Conservation (phyloP, 805 yeast genomes). For the Yamadazyma olivae region DNA sequence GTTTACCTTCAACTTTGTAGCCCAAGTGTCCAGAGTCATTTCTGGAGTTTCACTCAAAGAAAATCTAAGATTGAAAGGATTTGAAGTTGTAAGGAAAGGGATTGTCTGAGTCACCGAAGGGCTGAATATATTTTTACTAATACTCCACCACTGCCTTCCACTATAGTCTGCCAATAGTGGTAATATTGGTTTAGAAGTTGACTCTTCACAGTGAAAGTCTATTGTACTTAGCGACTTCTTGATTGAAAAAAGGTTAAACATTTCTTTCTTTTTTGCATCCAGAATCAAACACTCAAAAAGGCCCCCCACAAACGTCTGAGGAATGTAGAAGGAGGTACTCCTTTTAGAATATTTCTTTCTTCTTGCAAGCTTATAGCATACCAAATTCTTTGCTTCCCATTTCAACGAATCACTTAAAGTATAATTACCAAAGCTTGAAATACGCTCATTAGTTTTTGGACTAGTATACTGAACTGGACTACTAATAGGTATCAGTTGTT, state of each 20-base stretch:
- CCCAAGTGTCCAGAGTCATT: slow-evolving; percentile 41
- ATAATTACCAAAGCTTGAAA: slow-evolving; percentile 14
- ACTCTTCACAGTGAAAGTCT: slow-evolving; percentile 31
- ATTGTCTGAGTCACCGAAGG: slow-evolving; percentile 41
- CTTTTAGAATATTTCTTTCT: slow-evolving; percentile 50
- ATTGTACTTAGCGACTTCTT: slow-evolving; percentile 13
- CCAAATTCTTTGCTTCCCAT: slow-evolving; percentile 24
- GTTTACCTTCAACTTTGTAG: slow-evolving; percentile 41
- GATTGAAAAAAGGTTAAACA: slow-evolving; percentile 15
- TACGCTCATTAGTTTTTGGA: slow-evolving; percentile 12
- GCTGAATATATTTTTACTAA: slow-evolving; percentile 15
- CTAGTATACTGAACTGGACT: slow-evolving; percentile 21
- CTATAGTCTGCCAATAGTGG: slow-evolving; percentile 62
- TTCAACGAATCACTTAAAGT: slow-evolving; percentile 20
- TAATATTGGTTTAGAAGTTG: slow-evolving; percentile 41
- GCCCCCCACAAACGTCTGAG: slow-evolving; percentile 63
- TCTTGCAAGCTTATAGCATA: slow-evolving; percentile 57
- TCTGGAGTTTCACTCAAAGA: slow-evolving; percentile 27
- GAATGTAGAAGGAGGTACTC: slow-evolving; percentile 46
- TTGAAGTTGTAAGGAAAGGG: slow-evolving; percentile 58
- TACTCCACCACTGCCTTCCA: slow-evolving; percentile 44
- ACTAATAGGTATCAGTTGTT: slow-evolving; percentile 13
- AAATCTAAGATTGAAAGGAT: slow-evolving; percentile 34
- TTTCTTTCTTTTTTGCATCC: slow-evolving; percentile 18
- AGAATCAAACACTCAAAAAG: slow-evolving; percentile 49